Evolutionary conservation across 164 flowering plant genomes (phyloP).

Genomic region (Dillenia suffruticosa): DNA sequence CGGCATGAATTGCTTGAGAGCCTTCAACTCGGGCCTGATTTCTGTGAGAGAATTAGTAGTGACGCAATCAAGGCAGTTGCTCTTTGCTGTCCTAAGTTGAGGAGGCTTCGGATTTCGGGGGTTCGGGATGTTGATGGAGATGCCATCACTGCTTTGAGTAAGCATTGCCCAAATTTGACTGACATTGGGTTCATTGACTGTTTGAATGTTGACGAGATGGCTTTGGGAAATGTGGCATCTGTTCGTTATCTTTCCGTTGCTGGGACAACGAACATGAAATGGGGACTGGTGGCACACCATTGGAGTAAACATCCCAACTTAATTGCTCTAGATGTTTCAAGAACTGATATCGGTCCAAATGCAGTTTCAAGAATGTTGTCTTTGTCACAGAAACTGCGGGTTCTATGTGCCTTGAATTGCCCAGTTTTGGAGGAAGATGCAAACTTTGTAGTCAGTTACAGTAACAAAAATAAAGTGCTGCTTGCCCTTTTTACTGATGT

Average conservation of each 20-base stretch:
- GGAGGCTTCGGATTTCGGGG: slow-evolving; percentile 85
- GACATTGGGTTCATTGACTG: slow-evolving; percentile 92
- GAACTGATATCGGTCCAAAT: slow-evolving; percentile 63
- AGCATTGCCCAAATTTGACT: slow-evolving; percentile 56
- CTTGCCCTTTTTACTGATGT: slow-evolving; percentile 61
- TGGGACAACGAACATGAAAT: slow-evolving; percentile 69
- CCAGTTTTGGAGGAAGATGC: slow-evolving; percentile 61
- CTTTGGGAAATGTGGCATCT: slow-evolving; percentile 60
- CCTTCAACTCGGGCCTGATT: slow-evolving; percentile 91
- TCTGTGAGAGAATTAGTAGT: slow-evolving; percentile 77
- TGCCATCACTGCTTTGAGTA: slow-evolving; percentile 73
- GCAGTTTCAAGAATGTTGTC: slow-evolving; percentile 58
- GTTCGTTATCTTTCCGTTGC: slow-evolving; percentile 80
- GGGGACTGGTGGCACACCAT: slow-evolving; percentile 51
- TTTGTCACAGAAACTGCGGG: slow-evolving; percentile 63
- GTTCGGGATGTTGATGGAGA: slow-evolving; percentile 63
- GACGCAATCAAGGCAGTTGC: slow-evolving; percentile 81
- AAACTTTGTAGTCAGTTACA: slow-evolving; percentile 28
- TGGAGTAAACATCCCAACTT: slow-evolving; percentile 79
- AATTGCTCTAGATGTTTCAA: slow-evolving; percentile 78
- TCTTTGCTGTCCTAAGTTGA: slow-evolving; percentile 72
- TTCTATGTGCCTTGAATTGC: slow-evolving; percentile 83
- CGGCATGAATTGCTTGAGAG: slow-evolving; percentile 81
- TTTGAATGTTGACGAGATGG: slow-evolving; percentile 54
- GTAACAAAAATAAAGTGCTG: slow-evolving; percentile 58